Percentiles rank a stretch among this genome's conserved stretches.
Conservation (phyloP, 2,329 filamentous ascomycete genomes). For the Apiospora aurea region DNA sequence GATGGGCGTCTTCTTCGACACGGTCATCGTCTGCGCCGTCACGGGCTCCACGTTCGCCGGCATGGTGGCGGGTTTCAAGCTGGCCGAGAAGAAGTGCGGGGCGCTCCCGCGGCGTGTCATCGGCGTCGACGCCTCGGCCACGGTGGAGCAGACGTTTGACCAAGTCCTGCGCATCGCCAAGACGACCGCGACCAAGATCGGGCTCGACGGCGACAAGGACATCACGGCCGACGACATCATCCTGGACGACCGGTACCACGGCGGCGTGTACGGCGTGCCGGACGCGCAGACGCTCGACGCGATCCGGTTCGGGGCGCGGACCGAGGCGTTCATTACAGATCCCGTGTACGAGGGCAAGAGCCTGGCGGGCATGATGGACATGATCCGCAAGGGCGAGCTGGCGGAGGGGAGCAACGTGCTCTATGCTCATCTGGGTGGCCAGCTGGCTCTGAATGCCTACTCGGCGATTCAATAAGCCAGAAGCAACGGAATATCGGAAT, state of each 20-base stretch:
- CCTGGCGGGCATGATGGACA: slow-evolving; percentile 73
- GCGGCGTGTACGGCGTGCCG: slow-evolving; percentile 71
- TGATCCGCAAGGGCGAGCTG: slow-evolving; percentile 70
- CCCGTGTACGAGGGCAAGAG: slow-evolving; percentile 81
- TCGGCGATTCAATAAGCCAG: slow-evolving; percentile 46
- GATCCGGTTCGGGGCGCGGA: slow-evolving; percentile 71
- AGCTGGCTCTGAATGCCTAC: slow-evolving; percentile 74
- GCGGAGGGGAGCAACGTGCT: slow-evolving; percentile 66
- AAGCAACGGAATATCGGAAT: background rate
- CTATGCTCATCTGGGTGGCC: slow-evolving; percentile 76
- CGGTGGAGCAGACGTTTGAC: slow-evolving; percentile 65
- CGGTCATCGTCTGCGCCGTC: slow-evolving; percentile 72
- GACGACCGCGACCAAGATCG: slow-evolving; percentile 68
- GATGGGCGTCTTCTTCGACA: slow-evolving; percentile 70
- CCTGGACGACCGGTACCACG: slow-evolving; percentile 70
- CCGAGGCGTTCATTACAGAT: slow-evolving; percentile 77
- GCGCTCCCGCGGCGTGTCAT: slow-evolving; percentile 61
- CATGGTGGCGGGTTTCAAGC: slow-evolving; percentile 76
- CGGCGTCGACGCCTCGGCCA: slow-evolving; percentile 72
- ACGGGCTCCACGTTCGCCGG: slow-evolving; percentile 76
- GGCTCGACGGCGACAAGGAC: slow-evolving; percentile 59
- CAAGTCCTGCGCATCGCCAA: slow-evolving; percentile 73
- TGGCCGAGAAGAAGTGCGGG: slow-evolving; percentile 57
- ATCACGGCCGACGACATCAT: slow-evolving; percentile 69
- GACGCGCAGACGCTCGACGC: slow-evolving; percentile 70